Evolutionary conservation across 139 green algal genomes (phyloP), one percentile per base, ranked within the genome.

Genomic region (Spirogloea muscicola): DNA sequence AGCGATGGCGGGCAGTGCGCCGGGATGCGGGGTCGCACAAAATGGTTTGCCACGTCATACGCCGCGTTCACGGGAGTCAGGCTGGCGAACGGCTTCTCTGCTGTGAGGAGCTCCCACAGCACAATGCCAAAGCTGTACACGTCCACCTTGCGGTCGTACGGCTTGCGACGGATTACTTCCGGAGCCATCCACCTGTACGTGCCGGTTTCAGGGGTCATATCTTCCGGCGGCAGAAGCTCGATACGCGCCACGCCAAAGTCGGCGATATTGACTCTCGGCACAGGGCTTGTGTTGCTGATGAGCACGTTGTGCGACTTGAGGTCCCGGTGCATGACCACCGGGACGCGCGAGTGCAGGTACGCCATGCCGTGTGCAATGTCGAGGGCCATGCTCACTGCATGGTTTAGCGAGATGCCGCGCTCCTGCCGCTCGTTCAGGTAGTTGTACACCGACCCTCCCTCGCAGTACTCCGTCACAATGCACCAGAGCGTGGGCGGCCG

Each of bases 21-120:
- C 18, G 62, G 62, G 36, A 59, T 55, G 27, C 42, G 40, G 27
- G 62, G 62, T 27, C 62, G 62, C n/a, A 55, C n/a, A 18, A 27
- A 27, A 43, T 58, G 57, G n/a, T 52, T 39, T 27, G 49, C 93
- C 34, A 98, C 93, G 3, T 88, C 88, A 41, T 86, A 55, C 4
- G 82, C 72, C 52, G 82, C 76, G 58, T 90, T 83, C 74, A 90
- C 81, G 0, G 93, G 93, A 4, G 91, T 62, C 18, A 43, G 36
- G 7, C 77, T 29, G 10, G 9, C 31, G 55, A 55, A 67, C 13
- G 69, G 21, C 31, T 87, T 66, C 62, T 87, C 84, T 64, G 86
- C 90, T 0, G 91, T 95, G 5, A 96, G 79, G 68, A 97, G 87
- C 88, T 96, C 93, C 91, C 91, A 96, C 61, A 97, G 39, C 49